A percentile compares a stretch with the other conserved stretches of the same genome.
Evolutionary conservation across 106 monocot species (phyloP).

Genomic region (Vanilla planifolia): DNA sequence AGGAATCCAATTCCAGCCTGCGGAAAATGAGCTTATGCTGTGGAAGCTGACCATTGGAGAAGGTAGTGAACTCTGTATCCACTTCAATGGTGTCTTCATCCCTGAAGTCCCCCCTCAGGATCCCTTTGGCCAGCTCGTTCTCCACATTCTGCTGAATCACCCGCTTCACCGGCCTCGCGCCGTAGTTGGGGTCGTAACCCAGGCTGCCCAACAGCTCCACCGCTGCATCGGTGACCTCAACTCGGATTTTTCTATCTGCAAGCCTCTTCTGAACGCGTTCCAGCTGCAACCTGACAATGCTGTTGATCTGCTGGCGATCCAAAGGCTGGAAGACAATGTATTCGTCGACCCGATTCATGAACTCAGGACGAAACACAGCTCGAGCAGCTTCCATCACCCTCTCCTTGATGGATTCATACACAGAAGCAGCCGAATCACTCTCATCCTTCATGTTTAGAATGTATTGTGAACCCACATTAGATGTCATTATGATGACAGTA

Average conservation of each 20-base stretch:
- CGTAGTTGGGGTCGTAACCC: constrained; percentile 94
- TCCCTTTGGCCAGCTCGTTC: constrained; percentile 92
- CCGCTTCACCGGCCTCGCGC: constrained; percentile 97
- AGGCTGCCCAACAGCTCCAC: constrained; percentile 76
- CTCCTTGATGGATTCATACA: constrained; percentile 77
- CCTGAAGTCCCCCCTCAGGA: constrained; percentile 85
- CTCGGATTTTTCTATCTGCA: constrained; percentile 70
- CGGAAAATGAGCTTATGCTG: constrained; percentile 75
- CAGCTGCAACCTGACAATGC: constrained; percentile 83
- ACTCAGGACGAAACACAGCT: constrained; percentile 88
- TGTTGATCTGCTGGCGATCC: constrained; percentile 82
- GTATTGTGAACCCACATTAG: constrained; percentile 97
- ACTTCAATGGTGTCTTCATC: constrained; percentile 76
- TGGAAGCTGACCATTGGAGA: constrained; percentile 80
- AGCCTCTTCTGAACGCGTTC: constrained; percentile 74
- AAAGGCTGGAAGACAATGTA: constrained; percentile 97
- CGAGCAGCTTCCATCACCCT: constrained; percentile 94
- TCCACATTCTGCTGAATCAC: constrained; percentile 94
- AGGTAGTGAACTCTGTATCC: constrained; percentile 77
- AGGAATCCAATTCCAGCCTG: constrained; percentile 21
- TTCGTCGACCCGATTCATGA: constrained; percentile 98
- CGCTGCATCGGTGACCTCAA: constrained; percentile 63
- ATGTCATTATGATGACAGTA: constrained; percentile 98
- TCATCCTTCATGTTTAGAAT: constrained; percentile 75
- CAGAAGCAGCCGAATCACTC: constrained; percentile 18